Evolutionary conservation across 1,284 basidiomycete genomes (phyloP).

Genomic region (Malassezia arunalokei): DNA sequence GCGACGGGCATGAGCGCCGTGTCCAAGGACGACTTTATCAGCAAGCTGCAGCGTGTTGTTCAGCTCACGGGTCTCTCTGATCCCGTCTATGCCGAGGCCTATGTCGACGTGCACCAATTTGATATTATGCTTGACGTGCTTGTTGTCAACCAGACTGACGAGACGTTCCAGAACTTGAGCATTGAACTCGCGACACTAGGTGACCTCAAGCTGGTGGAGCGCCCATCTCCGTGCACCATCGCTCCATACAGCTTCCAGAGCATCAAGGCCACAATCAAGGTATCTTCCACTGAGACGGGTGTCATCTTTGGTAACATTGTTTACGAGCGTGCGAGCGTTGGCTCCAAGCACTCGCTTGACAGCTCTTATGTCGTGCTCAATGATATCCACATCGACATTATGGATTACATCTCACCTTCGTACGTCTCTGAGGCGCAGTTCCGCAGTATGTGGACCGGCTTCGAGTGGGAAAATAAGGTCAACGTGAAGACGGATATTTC

Average conservation of each 20-base stretch:
- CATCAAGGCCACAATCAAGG: conserved; percentile 97
- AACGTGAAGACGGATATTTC: conserved; percentile 73
- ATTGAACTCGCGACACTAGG: conserved; percentile 95
- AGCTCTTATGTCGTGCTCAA: conserved; percentile 73
- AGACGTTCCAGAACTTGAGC: conserved; percentile 90
- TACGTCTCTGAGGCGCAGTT: conserved; percentile 91
- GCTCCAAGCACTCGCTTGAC: conserved; percentile 42
- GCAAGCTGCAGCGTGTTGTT: conserved; percentile 83
- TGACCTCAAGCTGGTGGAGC: conserved; percentile 91
- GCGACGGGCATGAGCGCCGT: conserved; percentile 72
- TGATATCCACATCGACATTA: conserved; percentile 97
- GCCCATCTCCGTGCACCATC: conserved; percentile 81
- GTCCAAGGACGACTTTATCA: conserved; percentile 84
- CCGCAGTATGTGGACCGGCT: conserved; percentile 80
- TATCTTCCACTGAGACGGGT: conserved; percentile 71
- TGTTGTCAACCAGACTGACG: conserved; percentile 87
- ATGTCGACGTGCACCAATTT: conserved; percentile 95
- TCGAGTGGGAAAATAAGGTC: conserved; percentile 96
- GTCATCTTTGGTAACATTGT: conserved; percentile 97
- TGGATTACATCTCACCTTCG: conserved; percentile 98
- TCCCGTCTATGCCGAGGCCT: conserved; percentile 94
- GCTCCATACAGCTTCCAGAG: conserved; percentile 95
- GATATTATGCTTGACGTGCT: conserved; percentile 88
- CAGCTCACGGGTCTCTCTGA: conserved; percentile 98
- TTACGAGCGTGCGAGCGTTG: conserved; percentile 56